phyloP scores from a whole-genome alignment of 1,139 yeast genomes.

The Suhomyces atakaporum region DNA sequence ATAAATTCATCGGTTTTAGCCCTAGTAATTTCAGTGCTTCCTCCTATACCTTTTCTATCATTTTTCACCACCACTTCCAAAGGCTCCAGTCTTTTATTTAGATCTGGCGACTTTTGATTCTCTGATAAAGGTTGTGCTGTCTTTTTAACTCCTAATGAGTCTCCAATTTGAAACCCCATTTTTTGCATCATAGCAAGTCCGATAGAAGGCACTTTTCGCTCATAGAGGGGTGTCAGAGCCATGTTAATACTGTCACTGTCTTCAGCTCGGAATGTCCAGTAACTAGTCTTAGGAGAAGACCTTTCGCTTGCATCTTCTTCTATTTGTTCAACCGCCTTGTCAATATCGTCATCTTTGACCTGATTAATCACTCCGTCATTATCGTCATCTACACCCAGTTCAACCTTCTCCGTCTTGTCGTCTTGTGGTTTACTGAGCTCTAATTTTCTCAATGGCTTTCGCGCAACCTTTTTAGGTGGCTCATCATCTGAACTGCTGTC shows the following conservation, averaged over 20 bases:
- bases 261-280: not conserved
- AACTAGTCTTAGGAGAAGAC: too few species aligned
- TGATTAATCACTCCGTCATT: not conserved
- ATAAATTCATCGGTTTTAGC: slow-evolving; percentile 1
- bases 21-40: not conserved
- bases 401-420: not conserved
- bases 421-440: not conserved
- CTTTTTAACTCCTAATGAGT: slow-evolving; percentile 43
- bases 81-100: slow-evolving; percentile 9
- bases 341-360: too few species aligned
- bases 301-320: too few species aligned
- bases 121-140: too few species aligned
- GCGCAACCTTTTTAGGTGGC: not conserved
- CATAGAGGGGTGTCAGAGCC: slow-evolving; percentile 13
- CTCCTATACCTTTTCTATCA: slow-evolving; percentile 18
- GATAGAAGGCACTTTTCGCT: slow-evolving; percentile 26
- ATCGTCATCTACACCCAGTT: not conserved
- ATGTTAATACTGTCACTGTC: slow-evolving; percentile 2
- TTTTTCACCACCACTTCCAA: slow-evolving; percentile 14
- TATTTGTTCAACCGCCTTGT: too few species aligned
- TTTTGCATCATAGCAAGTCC: slow-evolving; percentile 55
- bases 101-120: too few species aligned
- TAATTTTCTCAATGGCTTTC: too few species aligned
- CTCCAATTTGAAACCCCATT: slow-evolving; percentile 57
- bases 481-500: slow-evolving; percentile 11